These are phyloP conservation scores for Exserohilum rostratum DNA, from an alignment of 2,329 filamentous ascomycete species.

Conservation along the genomic window DNA sequence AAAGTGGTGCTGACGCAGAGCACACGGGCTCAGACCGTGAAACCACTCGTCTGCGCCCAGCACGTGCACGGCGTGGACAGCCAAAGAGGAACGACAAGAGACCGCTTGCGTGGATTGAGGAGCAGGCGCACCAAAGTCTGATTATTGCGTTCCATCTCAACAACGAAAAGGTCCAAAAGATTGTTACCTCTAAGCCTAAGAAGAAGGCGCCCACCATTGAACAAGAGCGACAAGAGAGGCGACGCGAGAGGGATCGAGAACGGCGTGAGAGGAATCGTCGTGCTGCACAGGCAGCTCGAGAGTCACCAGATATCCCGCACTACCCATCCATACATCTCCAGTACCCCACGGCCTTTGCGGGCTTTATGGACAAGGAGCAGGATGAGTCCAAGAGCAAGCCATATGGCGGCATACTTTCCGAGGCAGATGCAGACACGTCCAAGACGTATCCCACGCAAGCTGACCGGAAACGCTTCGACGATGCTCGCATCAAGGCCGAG, in stretches of 20 bases:
- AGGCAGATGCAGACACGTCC: slow-evolving; percentile 87
- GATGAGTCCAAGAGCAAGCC: slow-evolving; percentile 92
- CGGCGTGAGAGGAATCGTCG: slow-evolving; percentile 54
- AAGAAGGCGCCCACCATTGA: slow-evolving; percentile 46
- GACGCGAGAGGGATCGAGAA: slow-evolving; percentile 43
- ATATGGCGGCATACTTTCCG: slow-evolving; percentile 90
- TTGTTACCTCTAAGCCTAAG: slow-evolving; percentile 65
- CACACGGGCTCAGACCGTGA: slow-evolving; percentile 40
- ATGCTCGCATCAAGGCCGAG: slow-evolving; percentile 88
- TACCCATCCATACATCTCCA: slow-evolving; percentile 65
- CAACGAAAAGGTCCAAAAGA: slow-evolving; percentile 64
- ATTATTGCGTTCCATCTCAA: slow-evolving; percentile 50
- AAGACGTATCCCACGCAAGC: slow-evolving; percentile 81
- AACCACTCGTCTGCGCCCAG: slow-evolving; percentile 35
- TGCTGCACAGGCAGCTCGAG: slow-evolving; percentile 52
- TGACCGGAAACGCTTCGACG: slow-evolving; percentile 86
- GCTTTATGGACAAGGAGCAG: slow-evolving; percentile 85
- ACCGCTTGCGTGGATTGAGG: slow-evolving; percentile 46
- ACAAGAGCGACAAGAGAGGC: slow-evolving; percentile 40
- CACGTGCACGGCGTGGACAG: slow-evolving; percentile 40
- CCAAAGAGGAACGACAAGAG: slow-evolving; percentile 45
- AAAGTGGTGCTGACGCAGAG: slow-evolving; percentile 36
- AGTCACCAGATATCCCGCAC: slow-evolving; percentile 57
- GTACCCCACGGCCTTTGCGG: slow-evolving; percentile 82
- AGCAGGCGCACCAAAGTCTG: slow-evolving; percentile 38